Percentiles rank a stretch among this genome's conserved stretches.
Conservation (phyloP, 2,329 filamentous ascomycete genomes). For the Aureobasidium sp. region DNA sequence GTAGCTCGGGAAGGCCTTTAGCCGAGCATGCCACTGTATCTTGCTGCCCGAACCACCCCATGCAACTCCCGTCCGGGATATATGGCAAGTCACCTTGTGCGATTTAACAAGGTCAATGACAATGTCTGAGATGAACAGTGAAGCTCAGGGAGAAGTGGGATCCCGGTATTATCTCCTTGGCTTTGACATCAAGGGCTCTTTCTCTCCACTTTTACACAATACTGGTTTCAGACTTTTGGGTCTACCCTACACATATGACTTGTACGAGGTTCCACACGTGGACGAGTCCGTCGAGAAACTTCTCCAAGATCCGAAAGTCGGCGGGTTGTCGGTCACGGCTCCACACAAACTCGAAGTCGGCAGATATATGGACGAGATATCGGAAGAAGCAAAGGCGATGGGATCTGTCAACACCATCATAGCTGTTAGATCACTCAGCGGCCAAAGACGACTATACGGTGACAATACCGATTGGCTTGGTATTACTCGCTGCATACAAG, state of each 20-base stretch:
- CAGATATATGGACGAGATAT: background rate
- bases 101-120: no score
- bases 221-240: background rate
- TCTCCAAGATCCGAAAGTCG: background rate
- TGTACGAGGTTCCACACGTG: background rate
- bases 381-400: background rate
- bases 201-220: constrained; percentile 3
- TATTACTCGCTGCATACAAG: background rate
- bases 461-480: constrained; percentile 5
- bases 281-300: background rate
- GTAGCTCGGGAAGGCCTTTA: no score
- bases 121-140: no score
- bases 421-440: background rate
- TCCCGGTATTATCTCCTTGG: background rate
- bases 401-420: background rate
- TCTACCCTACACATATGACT: background rate
- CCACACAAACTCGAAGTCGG: background rate
- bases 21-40: no score
- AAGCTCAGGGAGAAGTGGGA: background rate
- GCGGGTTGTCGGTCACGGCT: background rate
- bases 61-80: no score
- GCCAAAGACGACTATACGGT: background rate
- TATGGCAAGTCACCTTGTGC: no score
- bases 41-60: no score
- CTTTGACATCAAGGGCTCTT: background rate